These are phyloP conservation scores for Immersiella caudata DNA, from an alignment of 495 filamentous ascomycete genomes.

Conservation along the genomic window DNA sequence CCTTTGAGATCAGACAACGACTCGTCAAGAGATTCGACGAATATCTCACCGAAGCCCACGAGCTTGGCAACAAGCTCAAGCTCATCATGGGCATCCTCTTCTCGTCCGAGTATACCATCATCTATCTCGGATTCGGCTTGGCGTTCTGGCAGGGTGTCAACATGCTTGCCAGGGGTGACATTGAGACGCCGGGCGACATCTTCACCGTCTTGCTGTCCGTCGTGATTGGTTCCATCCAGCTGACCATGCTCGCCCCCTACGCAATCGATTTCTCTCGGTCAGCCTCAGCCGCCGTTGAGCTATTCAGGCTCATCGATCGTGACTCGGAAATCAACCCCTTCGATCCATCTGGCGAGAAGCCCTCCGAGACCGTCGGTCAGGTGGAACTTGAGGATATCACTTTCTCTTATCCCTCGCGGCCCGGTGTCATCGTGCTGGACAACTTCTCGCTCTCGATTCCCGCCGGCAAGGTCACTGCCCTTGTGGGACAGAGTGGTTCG, in stretches of 20 bases:
- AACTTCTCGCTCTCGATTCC: slow-evolving; percentile 74
- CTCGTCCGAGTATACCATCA: slow-evolving; percentile 72
- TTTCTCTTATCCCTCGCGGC: slow-evolving; percentile 87
- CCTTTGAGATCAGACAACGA: slow-evolving; percentile 84
- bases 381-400: slow-evolving; percentile 79
- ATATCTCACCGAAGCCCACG: slow-evolving; percentile 69
- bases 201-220: slow-evolving; percentile 83
- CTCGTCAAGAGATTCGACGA: slow-evolving; percentile 77
- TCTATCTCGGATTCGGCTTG: slow-evolving; percentile 84
- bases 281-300: slow-evolving; percentile 82
- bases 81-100: slow-evolving; percentile 71
- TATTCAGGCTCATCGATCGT: slow-evolving; percentile 86
- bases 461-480: slow-evolving; percentile 80
- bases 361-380: slow-evolving; percentile 69
- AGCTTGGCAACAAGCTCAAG: slow-evolving; percentile 73
- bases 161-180: slow-evolving; percentile 67
- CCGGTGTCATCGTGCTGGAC: slow-evolving; percentile 78
- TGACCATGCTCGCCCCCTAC: slow-evolving; percentile 85
- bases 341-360: slow-evolving; percentile 66
- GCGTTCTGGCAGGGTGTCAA: slow-evolving; percentile 91
- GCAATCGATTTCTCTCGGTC: slow-evolving; percentile 72
- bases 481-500: slow-evolving; percentile 60
- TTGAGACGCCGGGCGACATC: slow-evolving; percentile 52
- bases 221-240: slow-evolving; percentile 81
- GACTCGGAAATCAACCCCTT: slow-evolving; percentile 77